These are phyloP conservation scores for Sarocladium strictum DNA, from an alignment of 2,329 filamentous ascomycete genomes.

Conservation along the genomic window DNA sequence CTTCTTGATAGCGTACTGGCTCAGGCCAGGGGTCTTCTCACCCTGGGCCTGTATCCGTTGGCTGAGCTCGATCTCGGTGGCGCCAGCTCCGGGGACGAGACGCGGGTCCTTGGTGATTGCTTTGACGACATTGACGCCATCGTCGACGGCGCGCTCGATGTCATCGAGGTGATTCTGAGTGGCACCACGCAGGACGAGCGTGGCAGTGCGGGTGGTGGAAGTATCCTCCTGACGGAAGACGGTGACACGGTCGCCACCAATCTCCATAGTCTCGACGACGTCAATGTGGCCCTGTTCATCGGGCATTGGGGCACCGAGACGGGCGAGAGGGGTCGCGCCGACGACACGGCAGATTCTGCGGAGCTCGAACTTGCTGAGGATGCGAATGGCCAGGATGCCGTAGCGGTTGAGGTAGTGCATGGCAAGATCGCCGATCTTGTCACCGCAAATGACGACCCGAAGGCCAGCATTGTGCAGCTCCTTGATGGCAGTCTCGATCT, in stretches of 20 bases:
- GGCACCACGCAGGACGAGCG: constrained; percentile 86
- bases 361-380: constrained; percentile 97
- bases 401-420: constrained; percentile 97
- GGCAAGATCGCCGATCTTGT: constrained; percentile 91
- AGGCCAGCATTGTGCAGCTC: constrained; percentile 92
- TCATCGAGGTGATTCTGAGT: constrained; percentile 98
- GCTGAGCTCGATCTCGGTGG: constrained; percentile 88
- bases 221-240: constrained; percentile 91
- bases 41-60: constrained; percentile 86
- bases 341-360: constrained; percentile 92
- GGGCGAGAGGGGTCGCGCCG: constrained; percentile 90
- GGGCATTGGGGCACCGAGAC: constrained; percentile 97
- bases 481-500: constrained; percentile 88
- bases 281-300: constrained; percentile 97
- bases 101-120: constrained; percentile 91
- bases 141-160: constrained; percentile 92
- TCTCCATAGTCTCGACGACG: constrained; percentile 93
- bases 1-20: constrained; percentile 96
- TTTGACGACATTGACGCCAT: constrained; percentile 98
- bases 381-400: constrained; percentile 92
- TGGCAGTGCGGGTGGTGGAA: constrained; percentile 86
- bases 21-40: constrained; percentile 86
- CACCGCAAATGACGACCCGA: constrained; percentile 84
- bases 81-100: constrained; percentile 88
- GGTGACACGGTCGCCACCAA: constrained; percentile 94